Evolutionary conservation across 495 filamentous ascomycete species (phyloP), one percentile per base, ranked within the genome.

Genomic region (Letharia columbiana): DNA sequence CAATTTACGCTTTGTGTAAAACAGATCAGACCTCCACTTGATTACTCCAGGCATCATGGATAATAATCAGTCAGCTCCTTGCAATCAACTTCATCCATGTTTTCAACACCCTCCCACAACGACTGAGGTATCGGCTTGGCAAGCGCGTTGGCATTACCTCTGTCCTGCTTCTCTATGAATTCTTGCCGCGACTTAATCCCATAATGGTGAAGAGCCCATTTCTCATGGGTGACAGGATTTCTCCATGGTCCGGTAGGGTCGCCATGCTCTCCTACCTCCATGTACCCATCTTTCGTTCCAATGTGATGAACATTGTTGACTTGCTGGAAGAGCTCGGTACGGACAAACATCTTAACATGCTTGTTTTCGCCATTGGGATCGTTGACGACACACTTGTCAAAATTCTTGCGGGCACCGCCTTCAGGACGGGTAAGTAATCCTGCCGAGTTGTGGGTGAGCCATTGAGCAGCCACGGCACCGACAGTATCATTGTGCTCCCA

Each of bases 171-270:
- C 39, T 50, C 58, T 37, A 49, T 35, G 52, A 66, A 61, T 9
- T 66, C 40, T 33, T 66, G 44, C 42, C 64, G 20, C 37, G 57
- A 60, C 57, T 61, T 61, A 7, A 50, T 31, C 2, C 57, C 64
- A 40, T 44, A 66, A 40, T 66, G 64, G 31, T 66, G 64, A 33
- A 66, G 61, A 41, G 64, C 64, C 64, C 64, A 61, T 12, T 44
- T 13, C 2, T 66, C 64, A 37, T 57, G 37, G 18, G 64, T 66
- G 18, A 41, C 40, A 39, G 45, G 45, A 18, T 28, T 33, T n/a
- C 37, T 50, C 28, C 15, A 17, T 1, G 56, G 15, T 35, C 64
- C 60, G n/a, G 40, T 18, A 3, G 40, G 41, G 18, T 66, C 45
- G 10, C 60, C 47, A 15, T 52, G 17, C 35, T 66, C 64, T 18